Conservation (phyloP, 352 stramenopile genomes). For the Globisporangium ultimum region DNA sequence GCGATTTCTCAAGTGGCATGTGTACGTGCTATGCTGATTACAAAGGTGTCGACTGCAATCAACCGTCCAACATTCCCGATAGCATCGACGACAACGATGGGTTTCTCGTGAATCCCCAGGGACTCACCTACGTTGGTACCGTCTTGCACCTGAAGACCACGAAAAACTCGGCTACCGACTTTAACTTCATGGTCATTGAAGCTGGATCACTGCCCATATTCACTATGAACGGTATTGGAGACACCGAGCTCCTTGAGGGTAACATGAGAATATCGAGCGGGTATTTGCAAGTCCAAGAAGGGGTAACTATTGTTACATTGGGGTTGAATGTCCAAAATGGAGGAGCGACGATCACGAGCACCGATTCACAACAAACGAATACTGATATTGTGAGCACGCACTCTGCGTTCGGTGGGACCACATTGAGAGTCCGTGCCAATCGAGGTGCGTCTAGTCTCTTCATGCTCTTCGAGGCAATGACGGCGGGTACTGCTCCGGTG, state of each 20-base stretch:
- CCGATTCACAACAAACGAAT: conserved; percentile 12
- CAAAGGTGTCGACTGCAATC: conserved; percentile 66
- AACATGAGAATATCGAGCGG: conserved; percentile 53
- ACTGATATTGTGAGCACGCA: conserved; percentile 38
- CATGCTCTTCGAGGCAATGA: conserved; percentile 43
- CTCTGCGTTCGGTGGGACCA: conserved; percentile 26
- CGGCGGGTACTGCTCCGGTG: conserved; percentile 20
- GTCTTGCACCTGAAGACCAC: conserved; percentile 61
- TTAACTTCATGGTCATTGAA: conserved; percentile 61
- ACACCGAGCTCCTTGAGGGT: conserved; percentile 45
- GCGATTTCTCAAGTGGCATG: conserved; percentile 60
- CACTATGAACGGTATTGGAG: conserved; percentile 49
- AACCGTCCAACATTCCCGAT: conserved; percentile 59
- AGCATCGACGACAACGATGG: conserved; percentile 70
- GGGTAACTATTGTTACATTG: conserved; percentile 27
- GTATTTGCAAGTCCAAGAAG: conserved; percentile 41
- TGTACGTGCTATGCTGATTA: conserved; percentile 80
- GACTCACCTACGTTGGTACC: conserved; percentile 44
- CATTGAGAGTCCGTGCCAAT: conserved; percentile 29
- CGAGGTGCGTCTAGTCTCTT: conserved; percentile 21
- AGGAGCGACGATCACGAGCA: conserved; percentile 31
- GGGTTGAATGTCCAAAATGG: conserved; percentile 35
- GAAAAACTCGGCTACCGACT: conserved; percentile 55
- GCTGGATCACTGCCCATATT: conserved; percentile 38
- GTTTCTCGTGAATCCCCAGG: conserved; percentile 63